A percentile compares a stretch with the other conserved stretches of the same genome.
Evolutionary conservation across 108 stramenopile genomes (phyloP).

Genomic region (Cyclotella sp.): DNA sequence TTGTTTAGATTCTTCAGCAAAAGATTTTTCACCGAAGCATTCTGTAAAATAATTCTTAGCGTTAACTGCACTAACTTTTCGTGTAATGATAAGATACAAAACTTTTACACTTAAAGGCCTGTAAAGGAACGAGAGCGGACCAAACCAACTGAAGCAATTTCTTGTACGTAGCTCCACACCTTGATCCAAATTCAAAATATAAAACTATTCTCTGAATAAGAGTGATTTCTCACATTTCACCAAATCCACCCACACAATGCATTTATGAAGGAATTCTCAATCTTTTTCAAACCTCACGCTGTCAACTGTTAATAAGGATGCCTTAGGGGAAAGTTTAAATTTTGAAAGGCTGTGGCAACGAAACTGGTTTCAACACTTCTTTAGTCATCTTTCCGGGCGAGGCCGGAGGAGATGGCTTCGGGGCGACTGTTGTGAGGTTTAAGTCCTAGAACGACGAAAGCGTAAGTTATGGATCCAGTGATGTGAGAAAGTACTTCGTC

Average conservation of each 20-base stretch:
- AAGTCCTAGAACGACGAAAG: not conserved
- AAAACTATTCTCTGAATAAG: not conserved
- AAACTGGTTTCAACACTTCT: conserved; percentile 31
- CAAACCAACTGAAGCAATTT: no score
- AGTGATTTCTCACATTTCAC: not conserved
- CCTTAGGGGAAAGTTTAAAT: conserved; percentile 12
- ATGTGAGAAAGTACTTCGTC: not conserved
- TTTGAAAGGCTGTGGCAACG: conserved; percentile 50
- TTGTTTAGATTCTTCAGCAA: no score
- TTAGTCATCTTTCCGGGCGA: conserved; percentile 26
- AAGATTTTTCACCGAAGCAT: no score
- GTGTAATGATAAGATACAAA: no score
- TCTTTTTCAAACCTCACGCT: not conserved
- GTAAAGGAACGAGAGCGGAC: no score
- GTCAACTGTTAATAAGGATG: not conserved
- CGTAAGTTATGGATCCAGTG: no score
- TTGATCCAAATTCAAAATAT: no score
- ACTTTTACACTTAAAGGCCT: no score
- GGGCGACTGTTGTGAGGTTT: conserved; percentile 6
- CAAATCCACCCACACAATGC: not conserved
- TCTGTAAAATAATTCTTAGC: no score
- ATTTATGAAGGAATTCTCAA: no score
- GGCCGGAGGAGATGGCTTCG: conserved; percentile 32
- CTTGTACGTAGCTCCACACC: no score
- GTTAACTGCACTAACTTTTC: no score